These are phyloP conservation scores for Colletotrichum endophyticum DNA, from an alignment of 2,329 filamentous ascomycete species.

Conservation along the genomic window DNA sequence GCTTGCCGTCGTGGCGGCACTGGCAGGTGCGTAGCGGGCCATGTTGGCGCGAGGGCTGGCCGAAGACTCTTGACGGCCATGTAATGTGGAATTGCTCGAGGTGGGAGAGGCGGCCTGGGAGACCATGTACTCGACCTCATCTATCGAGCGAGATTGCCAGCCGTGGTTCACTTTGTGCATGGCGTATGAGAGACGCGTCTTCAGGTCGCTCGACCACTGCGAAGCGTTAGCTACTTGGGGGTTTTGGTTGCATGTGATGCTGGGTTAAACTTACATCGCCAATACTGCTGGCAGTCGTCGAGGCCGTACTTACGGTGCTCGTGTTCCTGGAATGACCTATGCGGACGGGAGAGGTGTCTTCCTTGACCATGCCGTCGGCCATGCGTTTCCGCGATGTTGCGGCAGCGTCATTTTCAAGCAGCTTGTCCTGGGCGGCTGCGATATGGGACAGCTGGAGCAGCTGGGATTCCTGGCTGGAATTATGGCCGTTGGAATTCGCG, in stretches of 20 bases:
- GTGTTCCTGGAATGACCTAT: conserved; percentile 72
- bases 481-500: conserved; percentile 37
- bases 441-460: conserved; percentile 63
- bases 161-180: conserved; percentile 93
- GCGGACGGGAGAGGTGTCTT: conserved; percentile 52
- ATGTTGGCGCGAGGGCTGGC: conserved; percentile 52
- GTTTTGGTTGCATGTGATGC: not conserved
- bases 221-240: conserved; percentile 21
- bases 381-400: conserved; percentile 70
- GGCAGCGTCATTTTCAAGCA: conserved; percentile 39
- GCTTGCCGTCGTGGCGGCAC: conserved; percentile 29
- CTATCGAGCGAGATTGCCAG: conserved; percentile 80
- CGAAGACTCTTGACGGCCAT: conserved; percentile 55
- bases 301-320: conserved; percentile 68
- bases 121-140: conserved; percentile 77
- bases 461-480: conserved; percentile 60
- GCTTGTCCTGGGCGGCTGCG: conserved; percentile 58
- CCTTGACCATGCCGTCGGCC: conserved; percentile 76
- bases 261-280: conserved; percentile 68
- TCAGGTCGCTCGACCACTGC: conserved; percentile 79
- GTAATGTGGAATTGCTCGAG: conserved; percentile 61
- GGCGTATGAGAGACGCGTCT: conserved; percentile 86
- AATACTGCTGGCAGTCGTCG: conserved; percentile 71
- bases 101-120: conserved; percentile 71
- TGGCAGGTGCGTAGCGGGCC: not conserved